phyloP scores from a whole-genome alignment of 2,329 filamentous ascomycete genomes.

The Fusarium compactum region DNA sequence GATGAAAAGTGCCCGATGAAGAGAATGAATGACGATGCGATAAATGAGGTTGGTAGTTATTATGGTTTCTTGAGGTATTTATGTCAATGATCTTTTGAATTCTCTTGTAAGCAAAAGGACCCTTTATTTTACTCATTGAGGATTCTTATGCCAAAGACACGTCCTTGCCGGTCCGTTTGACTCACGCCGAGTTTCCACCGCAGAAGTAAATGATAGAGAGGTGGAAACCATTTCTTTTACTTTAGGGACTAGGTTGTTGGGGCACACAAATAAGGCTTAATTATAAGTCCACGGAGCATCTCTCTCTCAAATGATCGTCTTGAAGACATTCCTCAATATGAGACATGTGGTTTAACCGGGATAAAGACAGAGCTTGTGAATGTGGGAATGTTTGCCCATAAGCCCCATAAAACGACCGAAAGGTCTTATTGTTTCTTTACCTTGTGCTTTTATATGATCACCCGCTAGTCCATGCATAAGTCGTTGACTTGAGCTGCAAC shows the following conservation, averaged over 20 bases:
- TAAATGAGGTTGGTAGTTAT: neutral
- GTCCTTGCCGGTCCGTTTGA: conserved; percentile 31
- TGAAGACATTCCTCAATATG: neutral
- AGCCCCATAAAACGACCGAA: neutral
- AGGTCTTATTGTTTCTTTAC: neutral
- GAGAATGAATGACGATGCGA: neutral
- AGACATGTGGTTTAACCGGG: neutral
- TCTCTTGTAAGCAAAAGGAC: too few species aligned
- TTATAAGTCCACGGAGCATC: neutral
- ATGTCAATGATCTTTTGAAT: neutral
- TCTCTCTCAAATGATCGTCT: neutral
- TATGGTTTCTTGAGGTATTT: neutral
- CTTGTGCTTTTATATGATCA: neutral
- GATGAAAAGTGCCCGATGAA: neutral
- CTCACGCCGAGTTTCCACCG: conserved; percentile 40
- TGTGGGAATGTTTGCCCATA: neutral
- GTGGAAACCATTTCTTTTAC: neutral
- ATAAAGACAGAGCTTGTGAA: neutral
- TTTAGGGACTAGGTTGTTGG: neutral
- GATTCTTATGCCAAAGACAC: neutral
- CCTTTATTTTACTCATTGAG: neutral
- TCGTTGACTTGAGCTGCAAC: neutral
- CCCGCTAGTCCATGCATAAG: neutral
- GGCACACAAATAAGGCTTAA: neutral
- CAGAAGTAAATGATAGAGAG: neutral